A percentile compares a stretch with the other conserved stretches of the same genome.
Conservation (phyloP, 192 early-diverging fungal species). For the Geranomyces variabilis region DNA sequence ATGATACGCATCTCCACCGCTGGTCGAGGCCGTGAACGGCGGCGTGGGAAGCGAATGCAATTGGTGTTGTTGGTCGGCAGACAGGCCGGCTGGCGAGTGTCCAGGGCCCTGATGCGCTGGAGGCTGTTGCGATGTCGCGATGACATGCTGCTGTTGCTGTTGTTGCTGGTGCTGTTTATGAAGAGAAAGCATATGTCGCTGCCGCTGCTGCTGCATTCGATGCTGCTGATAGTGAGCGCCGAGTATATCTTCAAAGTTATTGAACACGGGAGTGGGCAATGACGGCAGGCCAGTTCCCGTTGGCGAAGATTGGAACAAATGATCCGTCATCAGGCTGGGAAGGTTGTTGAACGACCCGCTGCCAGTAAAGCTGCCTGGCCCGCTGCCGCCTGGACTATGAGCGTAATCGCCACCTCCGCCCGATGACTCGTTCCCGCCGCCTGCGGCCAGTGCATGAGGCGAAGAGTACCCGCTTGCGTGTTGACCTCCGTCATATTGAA, state of each 20-base stretch:
- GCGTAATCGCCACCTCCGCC: not conserved
- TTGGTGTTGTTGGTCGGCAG: not conserved
- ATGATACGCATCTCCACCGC: constrained; percentile 23
- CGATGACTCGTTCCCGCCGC: not conserved
- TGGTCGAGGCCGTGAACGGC: constrained; percentile 26
- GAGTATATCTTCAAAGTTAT: constrained; percentile 29
- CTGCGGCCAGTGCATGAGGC: not conserved
- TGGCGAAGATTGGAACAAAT: constrained; percentile 23
- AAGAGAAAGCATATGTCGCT: not conserved
- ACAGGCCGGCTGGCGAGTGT: not conserved
- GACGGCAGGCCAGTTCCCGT: constrained; percentile 23
- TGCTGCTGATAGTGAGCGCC: constrained; percentile 23
- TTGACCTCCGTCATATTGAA: constrained; percentile 3
- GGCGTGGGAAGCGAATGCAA: constrained; percentile 26
- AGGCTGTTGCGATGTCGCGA: not conserved
- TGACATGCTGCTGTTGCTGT: constrained; percentile 10
- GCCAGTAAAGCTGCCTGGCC: not conserved
- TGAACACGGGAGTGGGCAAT: constrained; percentile 22
- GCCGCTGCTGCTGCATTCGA: constrained; percentile 6
- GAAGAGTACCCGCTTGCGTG: not conserved
- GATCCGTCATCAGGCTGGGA: constrained; percentile 10
- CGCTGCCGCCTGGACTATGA: not conserved
- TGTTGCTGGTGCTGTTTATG: constrained; percentile 4
- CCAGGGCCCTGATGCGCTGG: not conserved
- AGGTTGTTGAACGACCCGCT: constrained; percentile 6